These are phyloP conservation scores for Fusarium chlamydosporum DNA, from an alignment of 2,329 filamentous ascomycete species.

Conservation along the genomic window DNA sequence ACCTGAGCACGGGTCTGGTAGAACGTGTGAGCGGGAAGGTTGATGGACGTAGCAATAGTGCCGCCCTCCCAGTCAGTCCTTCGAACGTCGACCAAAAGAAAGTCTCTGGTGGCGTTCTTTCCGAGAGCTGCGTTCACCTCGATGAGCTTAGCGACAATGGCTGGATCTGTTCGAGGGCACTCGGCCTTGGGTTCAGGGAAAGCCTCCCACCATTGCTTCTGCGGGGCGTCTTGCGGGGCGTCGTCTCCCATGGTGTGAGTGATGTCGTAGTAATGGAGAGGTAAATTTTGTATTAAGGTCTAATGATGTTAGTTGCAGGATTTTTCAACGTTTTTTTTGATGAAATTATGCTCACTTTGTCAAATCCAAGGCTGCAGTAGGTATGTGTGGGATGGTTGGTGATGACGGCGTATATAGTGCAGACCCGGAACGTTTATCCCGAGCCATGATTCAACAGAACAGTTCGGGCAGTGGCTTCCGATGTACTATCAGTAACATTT, in stretches of 20 bases:
- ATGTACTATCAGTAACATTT: not conserved
- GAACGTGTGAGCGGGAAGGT: slow-evolving; percentile 69
- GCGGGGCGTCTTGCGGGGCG: slow-evolving; percentile 47
- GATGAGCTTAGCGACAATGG: slow-evolving; percentile 59
- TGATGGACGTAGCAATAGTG: slow-evolving; percentile 70
- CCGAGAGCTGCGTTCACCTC: slow-evolving; percentile 55
- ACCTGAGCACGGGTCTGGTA: slow-evolving; percentile 64
- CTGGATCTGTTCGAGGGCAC: slow-evolving; percentile 56
- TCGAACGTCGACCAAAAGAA: slow-evolving; percentile 68
- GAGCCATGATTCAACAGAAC: slow-evolving; percentile 3
- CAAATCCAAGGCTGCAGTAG: not conserved
- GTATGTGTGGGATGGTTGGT: not conserved
- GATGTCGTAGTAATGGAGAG: no score
- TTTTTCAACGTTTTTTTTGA: rapidly evolving
- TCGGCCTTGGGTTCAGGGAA: slow-evolving; percentile 61
- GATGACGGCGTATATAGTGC: slow-evolving; percentile 17
- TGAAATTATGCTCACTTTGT: not conserved
- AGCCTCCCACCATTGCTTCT: slow-evolving; percentile 56
- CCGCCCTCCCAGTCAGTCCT: slow-evolving; percentile 70
- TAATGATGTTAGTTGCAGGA: not conserved
- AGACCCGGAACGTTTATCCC: slow-evolving; percentile 27
- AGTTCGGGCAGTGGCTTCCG: slow-evolving; percentile 3
- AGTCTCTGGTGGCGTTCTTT: slow-evolving; percentile 52
- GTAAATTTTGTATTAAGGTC: not conserved
- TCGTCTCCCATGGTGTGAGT: slow-evolving; percentile 43